Evolutionary conservation across 345 rosid species (phyloP).

Genomic region (Hibiscus syriacus): DNA sequence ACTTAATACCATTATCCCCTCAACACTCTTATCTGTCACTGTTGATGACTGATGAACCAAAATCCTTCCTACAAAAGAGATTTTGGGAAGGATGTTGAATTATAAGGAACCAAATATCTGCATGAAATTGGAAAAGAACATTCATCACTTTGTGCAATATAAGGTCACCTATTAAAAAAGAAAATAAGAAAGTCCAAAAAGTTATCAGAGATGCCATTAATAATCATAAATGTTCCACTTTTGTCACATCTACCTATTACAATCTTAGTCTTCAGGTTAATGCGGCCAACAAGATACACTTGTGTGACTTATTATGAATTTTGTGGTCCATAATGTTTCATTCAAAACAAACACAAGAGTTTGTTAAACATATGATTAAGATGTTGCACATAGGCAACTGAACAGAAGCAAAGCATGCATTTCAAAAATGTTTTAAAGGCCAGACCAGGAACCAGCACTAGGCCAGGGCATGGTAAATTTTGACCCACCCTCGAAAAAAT

Average conservation of each 20-base stretch:
- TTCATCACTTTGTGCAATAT: background rate
- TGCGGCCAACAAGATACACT: too few relatives aligned
- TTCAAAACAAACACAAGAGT: background rate
- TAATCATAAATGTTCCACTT: background rate
- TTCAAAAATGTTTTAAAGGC: background rate
- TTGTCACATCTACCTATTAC: background rate
- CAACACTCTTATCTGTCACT: constrained; percentile 16
- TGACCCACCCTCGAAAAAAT: too few relatives aligned
- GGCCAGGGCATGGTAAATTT: background rate
- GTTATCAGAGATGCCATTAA: background rate
- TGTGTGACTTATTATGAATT: background rate
- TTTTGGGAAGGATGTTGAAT: background rate
- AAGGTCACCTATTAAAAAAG: background rate
- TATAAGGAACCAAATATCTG: constrained; percentile 1
- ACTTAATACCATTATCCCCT: constrained; percentile 42
- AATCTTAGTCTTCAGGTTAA: background rate
- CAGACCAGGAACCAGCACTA: background rate
- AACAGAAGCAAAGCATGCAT: background rate
- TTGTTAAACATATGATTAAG: background rate
- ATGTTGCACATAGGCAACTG: background rate
- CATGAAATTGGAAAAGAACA: background rate
- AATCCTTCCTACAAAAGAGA: background rate
- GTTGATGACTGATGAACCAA: background rate
- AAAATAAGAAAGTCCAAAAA: background rate
- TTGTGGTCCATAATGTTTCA: background rate